phyloP scores from a whole-genome alignment of 1,139 yeast genomes.

The Scheffersomyces quercinus region DNA sequence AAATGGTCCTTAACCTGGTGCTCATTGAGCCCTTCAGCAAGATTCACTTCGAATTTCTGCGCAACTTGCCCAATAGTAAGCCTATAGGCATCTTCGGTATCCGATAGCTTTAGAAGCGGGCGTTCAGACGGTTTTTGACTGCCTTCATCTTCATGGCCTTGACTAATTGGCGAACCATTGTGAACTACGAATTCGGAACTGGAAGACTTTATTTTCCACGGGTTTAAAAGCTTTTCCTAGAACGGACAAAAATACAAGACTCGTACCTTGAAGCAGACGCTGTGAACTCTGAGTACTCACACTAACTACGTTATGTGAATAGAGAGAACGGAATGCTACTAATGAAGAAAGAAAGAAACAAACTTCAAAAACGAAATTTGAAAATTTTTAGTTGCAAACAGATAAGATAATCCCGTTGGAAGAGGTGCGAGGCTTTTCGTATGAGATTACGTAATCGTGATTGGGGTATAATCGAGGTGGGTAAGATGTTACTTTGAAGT shows the following conservation, averaged over 20 bases:
- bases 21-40: constrained; percentile 14
- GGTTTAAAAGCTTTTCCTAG: neutral
- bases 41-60: constrained; percentile 12
- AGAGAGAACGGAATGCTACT: no score
- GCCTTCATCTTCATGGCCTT: constrained; percentile 19
- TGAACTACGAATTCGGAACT: constrained; percentile 2
- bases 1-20: constrained; percentile 11
- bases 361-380: neutral
- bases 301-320: no score
- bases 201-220: constrained; percentile 11
- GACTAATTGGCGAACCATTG: constrained; percentile 16
- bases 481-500: no score
- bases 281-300: no score
- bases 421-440: neutral
- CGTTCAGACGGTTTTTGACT: constrained; percentile 14
- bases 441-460: no score
- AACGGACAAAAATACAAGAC: no score
- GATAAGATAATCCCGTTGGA: neutral
- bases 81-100: constrained; percentile 13
- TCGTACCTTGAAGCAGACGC: no score
- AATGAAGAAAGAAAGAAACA: no score
- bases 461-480: no score
- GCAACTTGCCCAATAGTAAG: constrained; percentile 13
- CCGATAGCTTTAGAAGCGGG: neutral
- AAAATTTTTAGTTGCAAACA: neutral